phyloP scores from a whole-genome alignment of 441 rosid genomes.

The Corymbia calophylla region DNA sequence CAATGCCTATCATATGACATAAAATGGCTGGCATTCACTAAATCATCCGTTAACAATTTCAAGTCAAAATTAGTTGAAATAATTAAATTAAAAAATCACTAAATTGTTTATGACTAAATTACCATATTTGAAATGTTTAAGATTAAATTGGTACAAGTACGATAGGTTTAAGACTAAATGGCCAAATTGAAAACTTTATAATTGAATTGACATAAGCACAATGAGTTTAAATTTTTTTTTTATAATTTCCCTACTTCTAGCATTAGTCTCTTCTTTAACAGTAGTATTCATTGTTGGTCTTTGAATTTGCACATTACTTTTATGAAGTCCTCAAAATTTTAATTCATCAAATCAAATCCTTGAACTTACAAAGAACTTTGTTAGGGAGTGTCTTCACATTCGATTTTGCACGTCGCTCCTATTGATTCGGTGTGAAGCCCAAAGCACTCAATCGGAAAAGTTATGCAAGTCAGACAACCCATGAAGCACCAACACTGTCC shows the following conservation, averaged over 20 bases:
- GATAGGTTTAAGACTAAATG: neutral
- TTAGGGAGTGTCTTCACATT: neutral
- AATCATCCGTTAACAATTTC: no score
- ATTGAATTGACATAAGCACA: no score
- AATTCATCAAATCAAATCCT: neutral
- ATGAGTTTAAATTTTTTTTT: no score
- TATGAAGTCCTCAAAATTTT: neutral
- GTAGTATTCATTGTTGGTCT: neutral
- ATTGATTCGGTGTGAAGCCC: no score
- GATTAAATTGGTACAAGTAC: no score
- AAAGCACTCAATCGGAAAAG: neutral
- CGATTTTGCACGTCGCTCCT: neutral
- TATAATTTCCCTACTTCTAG: neutral
- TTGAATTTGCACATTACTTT: neutral
- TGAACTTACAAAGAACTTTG: neutral
- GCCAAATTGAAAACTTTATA: no score
- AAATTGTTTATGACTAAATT: no score
- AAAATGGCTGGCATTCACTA: no score
- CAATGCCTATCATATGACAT: no score
- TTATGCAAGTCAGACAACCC: neutral
- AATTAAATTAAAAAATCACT: no score
- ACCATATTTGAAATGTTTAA: accelerated
- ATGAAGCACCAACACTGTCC: no score
- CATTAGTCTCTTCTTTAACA: neutral
- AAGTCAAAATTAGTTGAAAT: no score